Percentiles rank a stretch among this genome's conserved stretches.
These are phyloP conservation scores for Nigrospora sphaerica DNA, from an alignment of 2,329 filamentous ascomycete species.

Conservation along the genomic window DNA sequence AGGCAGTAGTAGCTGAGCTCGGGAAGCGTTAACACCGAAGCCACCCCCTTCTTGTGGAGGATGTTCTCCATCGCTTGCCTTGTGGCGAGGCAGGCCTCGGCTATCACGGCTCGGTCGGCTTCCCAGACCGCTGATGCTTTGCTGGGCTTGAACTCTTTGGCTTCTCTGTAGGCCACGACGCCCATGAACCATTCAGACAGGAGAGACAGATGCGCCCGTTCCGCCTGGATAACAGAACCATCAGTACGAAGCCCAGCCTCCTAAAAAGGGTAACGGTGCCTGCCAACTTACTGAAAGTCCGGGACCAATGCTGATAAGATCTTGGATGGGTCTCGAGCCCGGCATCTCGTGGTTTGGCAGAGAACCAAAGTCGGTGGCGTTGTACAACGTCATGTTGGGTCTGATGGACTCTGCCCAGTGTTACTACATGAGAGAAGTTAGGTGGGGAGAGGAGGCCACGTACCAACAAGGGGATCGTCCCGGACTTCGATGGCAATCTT, in stretches of 20 bases:
- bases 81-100: conserved; percentile 24
- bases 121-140: conserved; percentile 28
- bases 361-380: conserved; percentile 44
- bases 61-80: conserved; percentile 4
- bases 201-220: conserved; percentile 40
- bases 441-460: conserved; percentile 12
- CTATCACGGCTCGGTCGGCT: conserved; percentile 35
- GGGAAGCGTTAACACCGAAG: background rate
- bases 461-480: conserved; percentile 39
- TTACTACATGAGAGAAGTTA: conserved; percentile 7
- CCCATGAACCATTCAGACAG: conserved; percentile 46
- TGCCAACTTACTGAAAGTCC: conserved; percentile 36
- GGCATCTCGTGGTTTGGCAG: conserved; percentile 39
- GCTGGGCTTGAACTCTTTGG: conserved; percentile 41
- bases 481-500: conserved; percentile 30
- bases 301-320: conserved; percentile 42
- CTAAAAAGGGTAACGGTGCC: background rate
- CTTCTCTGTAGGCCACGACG: conserved; percentile 37
- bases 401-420: conserved; percentile 29
- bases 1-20: background rate
- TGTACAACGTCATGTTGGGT: conserved; percentile 30
- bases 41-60: background rate
- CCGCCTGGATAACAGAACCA: conserved; percentile 26
- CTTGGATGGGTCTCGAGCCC: conserved; percentile 29
- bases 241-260: background rate